Base-by-base conservation (phyloP, 163 green algal genomes). In the Scenedesmus sp. region DNA sequence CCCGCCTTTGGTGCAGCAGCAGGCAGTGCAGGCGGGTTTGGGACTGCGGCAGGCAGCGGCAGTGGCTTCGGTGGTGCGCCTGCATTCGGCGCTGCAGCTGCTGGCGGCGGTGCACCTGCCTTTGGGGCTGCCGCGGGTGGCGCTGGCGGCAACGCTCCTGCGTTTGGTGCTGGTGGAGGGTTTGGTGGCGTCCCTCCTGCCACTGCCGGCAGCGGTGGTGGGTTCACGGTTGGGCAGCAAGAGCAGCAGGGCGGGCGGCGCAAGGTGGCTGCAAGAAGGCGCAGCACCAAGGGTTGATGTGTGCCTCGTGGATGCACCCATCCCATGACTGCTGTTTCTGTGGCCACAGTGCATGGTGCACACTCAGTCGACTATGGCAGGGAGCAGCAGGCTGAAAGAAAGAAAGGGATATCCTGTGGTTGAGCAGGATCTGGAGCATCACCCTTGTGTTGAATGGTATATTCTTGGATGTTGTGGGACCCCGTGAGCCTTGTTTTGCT, bases 211-310 rank as follows among this genome's bases (percentile, higher is more conserved):
- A 51, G 40, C 22, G 78, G 40, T 51, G 42, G 78, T 12, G 73
- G 73, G 18, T 82, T 88, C 83, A 88, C 83, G 16, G 30, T 88
- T 30, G 83, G 83, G 65, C 65, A 76, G 65, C 65, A 46, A 40
- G 20, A 40, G n/a, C 26, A 10, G 5, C 83, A 61, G 83, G 65
- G 59, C 30, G 40, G 61, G 13, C 68, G 83, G 42, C 83, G 61
- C 13, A 65, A 42, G 40, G 83, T 89, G 40, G 30, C 61, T 18
- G 70, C 37, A 33, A 59, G 83, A 61, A 33, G 83, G 30, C 83
- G 83, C 37, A 82, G 40, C 22, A 89, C 83, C 18, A 89, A 61
- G 83, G 24, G 83, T 12, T 89, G 24, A 68, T 2, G 20, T 49
- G 26, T 35, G 44, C 5, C n/a, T 72, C 15, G 56, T 26, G 59